These are phyloP conservation scores for Tricholoma furcatifolium DNA, from an alignment of 768 basidiomycete species.

Conservation along the genomic window DNA sequence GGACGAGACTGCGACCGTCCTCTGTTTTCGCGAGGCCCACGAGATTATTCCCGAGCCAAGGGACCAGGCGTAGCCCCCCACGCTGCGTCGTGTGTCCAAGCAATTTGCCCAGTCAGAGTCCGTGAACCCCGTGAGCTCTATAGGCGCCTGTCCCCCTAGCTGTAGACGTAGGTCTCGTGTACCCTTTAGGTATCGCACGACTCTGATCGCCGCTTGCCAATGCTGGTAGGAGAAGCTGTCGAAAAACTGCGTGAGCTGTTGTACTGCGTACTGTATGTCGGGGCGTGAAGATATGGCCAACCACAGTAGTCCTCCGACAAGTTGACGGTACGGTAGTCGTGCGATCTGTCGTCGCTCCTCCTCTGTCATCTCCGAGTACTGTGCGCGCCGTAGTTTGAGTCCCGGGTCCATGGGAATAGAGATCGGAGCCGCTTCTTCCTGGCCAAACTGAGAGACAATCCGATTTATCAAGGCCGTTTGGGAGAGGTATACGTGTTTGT, in stretches of 20 bases:
- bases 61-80: conserved; percentile 38
- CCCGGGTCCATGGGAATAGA: conserved; percentile 26
- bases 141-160: background rate
- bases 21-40: too few relatives aligned
- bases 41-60: too few relatives aligned
- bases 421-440: conserved; percentile 14
- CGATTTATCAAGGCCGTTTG: conserved; percentile 16
- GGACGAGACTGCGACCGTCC: background rate
- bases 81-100: background rate
- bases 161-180: conserved; percentile 16
- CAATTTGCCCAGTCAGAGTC: too few relatives aligned
- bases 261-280: conserved; percentile 15
- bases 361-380: background rate
- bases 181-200: too few relatives aligned
- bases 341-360: background rate
- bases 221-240: too few relatives aligned
- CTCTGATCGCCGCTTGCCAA: too few relatives aligned
- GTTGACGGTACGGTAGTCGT: conserved; percentile 1
- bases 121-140: too few relatives aligned
- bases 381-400: conserved; percentile 8
- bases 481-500: conserved; percentile 14
- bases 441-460: conserved; percentile 16
- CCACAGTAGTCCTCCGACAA: too few relatives aligned
- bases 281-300: too few relatives aligned
- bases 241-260: conserved; percentile 17